These are phyloP conservation scores for Clarireedia sp. DNA, from an alignment of 2,329 filamentous ascomycete genomes.

Conservation along the genomic window DNA sequence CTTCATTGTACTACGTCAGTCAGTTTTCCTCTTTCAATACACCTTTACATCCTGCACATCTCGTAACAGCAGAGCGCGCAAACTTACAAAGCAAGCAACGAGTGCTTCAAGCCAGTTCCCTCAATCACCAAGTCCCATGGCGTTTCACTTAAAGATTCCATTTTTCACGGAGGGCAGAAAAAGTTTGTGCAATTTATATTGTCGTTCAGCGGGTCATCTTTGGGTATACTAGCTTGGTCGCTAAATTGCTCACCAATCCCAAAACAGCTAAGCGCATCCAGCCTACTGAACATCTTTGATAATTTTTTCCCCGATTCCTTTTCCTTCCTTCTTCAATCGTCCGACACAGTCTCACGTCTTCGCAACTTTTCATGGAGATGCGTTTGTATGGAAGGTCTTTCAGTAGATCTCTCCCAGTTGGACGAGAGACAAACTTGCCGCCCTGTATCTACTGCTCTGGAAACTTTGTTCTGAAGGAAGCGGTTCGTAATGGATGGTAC, in stretches of 20 bases:
- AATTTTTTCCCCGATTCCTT: constrained; percentile 12
- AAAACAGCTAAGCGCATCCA: constrained; percentile 5
- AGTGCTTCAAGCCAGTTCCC: constrained; percentile 71
- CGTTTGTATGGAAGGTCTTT: constrained; percentile 37
- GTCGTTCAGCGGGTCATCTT: constrained; percentile 4
- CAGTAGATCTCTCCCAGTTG: constrained; percentile 47
- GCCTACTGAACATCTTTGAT: constrained; percentile 10
- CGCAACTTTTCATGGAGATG: constrained; percentile 29
- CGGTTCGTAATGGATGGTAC: constrained; percentile 78
- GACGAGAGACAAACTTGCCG: constrained; percentile 58
- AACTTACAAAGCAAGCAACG: constrained; percentile 67
- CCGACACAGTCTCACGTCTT: constrained; percentile 32
- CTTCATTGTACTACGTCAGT: constrained; percentile 66
- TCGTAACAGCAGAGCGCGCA: constrained; percentile 3
- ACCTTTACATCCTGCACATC: neutral
- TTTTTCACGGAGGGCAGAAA: constrained; percentile 30
- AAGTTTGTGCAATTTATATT: constrained; percentile 11
- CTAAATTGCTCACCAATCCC: neutral
- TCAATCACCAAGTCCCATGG: constrained; percentile 74
- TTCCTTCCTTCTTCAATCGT: constrained; percentile 33
- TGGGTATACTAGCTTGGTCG: constrained; percentile 2
- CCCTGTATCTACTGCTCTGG: constrained; percentile 86
- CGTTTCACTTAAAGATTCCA: constrained; percentile 69
- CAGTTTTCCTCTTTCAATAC: constrained; percentile 42
- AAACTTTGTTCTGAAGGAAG: constrained; percentile 65